A percentile compares a stretch with the other conserved stretches of the same genome.
Evolutionary conservation across 495 filamentous ascomycete genomes (phyloP).

Genomic region (Penicillium desertorum): DNA sequence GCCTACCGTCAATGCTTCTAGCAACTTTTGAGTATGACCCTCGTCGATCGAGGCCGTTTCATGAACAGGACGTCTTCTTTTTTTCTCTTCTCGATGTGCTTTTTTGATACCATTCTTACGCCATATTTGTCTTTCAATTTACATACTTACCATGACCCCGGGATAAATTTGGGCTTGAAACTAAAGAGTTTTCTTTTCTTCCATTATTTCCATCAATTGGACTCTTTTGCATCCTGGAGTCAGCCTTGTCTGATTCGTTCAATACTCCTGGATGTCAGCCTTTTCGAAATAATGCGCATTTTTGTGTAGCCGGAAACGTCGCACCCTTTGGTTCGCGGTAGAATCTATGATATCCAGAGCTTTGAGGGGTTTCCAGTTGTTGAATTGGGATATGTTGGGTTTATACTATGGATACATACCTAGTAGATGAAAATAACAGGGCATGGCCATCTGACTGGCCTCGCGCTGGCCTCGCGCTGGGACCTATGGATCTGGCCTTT

Average conservation of each 20-base stretch:
- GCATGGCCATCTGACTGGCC: background rate
- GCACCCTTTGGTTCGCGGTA: background rate
- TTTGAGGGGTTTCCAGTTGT: background rate
- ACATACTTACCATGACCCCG: constrained; percentile 1
- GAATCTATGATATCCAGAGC: background rate
- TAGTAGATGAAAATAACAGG: background rate
- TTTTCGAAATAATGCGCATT: background rate
- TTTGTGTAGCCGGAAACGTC: background rate
- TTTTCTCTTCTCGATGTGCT: background rate
- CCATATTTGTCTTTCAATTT: constrained; percentile 7
- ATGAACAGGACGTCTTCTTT: constrained; percentile 21
- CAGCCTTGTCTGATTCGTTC: background rate
- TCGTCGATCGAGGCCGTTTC: constrained; percentile 8
- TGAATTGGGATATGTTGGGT: background rate
- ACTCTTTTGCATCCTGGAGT: background rate
- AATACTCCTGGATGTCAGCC: background rate
- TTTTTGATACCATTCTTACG: constrained; percentile 21
- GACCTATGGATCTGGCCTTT: background rate
- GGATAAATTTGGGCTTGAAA: constrained; percentile 5
- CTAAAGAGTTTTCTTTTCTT: constrained; percentile 5
- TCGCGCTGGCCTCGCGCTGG: background rate
- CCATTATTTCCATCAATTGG: background rate
- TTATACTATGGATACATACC: background rate
- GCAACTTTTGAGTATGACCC: constrained; percentile 27
- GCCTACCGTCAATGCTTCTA: constrained; percentile 36